Evolutionary conservation across 208 protist species (phyloP).

Genomic region (Leishmania lainsoni): DNA sequence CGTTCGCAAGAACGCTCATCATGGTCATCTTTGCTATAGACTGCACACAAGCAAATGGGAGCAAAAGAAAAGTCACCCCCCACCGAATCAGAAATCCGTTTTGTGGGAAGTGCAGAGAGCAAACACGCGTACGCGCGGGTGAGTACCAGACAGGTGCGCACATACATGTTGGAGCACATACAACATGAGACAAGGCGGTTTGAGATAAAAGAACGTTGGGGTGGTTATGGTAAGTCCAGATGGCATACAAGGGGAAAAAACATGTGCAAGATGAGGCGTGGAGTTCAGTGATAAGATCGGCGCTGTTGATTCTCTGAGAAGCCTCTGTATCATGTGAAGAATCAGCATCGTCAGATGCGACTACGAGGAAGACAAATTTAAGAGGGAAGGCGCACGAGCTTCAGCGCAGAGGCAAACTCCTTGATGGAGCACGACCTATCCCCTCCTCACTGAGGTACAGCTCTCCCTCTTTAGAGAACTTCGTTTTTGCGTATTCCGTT

Average conservation of each 20-base stretch:
- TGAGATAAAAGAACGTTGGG: background rate
- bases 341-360: background rate
- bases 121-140: background rate
- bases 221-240: background rate
- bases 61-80: no score
- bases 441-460: background rate
- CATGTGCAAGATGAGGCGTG: background rate
- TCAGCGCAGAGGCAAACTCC: background rate
- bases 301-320: background rate
- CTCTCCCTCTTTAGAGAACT: background rate
- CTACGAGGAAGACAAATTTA: background rate
- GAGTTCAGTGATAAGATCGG: background rate
- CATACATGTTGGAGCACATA: background rate
- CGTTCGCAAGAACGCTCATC: conserved; percentile 99
- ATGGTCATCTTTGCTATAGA: conserved; percentile 96
- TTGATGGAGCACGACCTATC: background rate
- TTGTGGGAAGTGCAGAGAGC: background rate
- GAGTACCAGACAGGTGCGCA: background rate
- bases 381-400: background rate
- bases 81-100: background rate
- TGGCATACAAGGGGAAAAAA: background rate
- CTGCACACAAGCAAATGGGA: background rate
- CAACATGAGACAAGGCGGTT: background rate
- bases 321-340: background rate
- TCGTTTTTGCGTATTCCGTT: background rate